These are phyloP conservation scores for Penicillium macrosclerotiorum DNA, from an alignment of 495 filamentous ascomycete species.

Conservation along the genomic window DNA sequence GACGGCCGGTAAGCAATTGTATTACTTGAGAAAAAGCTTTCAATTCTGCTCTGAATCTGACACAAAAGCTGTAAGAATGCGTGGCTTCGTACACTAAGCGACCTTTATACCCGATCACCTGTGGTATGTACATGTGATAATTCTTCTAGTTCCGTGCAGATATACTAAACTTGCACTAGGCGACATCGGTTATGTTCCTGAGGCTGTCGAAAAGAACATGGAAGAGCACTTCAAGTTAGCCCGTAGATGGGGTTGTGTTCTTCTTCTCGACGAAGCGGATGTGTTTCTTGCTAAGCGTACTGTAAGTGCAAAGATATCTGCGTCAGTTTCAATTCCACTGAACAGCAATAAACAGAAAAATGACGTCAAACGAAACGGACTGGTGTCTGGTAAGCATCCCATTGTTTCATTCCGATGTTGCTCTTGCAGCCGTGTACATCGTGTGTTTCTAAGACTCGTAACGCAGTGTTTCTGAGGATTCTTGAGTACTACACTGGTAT, in stretches of 20 bases:
- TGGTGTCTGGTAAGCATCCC: too few species aligned
- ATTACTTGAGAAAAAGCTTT: too few species aligned
- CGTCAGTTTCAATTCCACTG: neutral
- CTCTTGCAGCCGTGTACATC: too few species aligned
- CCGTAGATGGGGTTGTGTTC: constrained; percentile 49
- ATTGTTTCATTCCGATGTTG: too few species aligned
- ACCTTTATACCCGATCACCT: constrained; percentile 52
- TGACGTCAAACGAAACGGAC: too few species aligned
- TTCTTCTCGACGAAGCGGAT: constrained; percentile 33
- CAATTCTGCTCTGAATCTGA: too few species aligned
- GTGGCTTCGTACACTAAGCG: constrained; percentile 51
- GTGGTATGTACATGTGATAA: too few species aligned
- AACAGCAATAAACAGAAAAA: too few species aligned
- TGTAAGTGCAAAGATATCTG: neutral
- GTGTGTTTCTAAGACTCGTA: neutral
- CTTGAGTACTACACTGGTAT: constrained; percentile 39
- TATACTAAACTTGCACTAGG: too few species aligned
- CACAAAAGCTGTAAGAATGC: too few species aligned
- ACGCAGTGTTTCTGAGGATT: constrained; percentile 4
- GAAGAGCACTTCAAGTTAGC: constrained; percentile 46
- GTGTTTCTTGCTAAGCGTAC: constrained; percentile 1
- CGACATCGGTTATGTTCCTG: constrained; percentile 50
- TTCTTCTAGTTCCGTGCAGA: too few species aligned
- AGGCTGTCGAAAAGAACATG: constrained; percentile 48
- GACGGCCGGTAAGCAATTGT: too few species aligned